Percentiles rank a stretch among this genome's conserved stretches.
Evolutionary conservation across 371 early-diverging fungal species (phyloP).

Genomic region (Blakeslea trispora): DNA sequence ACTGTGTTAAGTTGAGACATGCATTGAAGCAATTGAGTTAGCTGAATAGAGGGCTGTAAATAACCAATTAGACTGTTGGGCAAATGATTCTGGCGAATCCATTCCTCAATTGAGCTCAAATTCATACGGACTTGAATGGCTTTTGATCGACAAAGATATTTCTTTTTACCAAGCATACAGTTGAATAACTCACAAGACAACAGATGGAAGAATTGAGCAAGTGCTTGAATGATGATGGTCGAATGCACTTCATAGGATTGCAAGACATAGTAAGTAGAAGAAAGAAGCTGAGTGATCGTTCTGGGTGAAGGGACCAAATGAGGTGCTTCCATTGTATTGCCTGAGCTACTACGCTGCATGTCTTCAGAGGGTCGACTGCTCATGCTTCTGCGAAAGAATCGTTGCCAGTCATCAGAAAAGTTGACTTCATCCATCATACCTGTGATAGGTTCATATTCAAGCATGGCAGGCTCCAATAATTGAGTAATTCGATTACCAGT

Average conservation of each 20-base stretch:
- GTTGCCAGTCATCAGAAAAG: slow-evolving; percentile 63
- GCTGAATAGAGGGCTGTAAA: slow-evolving; percentile 69
- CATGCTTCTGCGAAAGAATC: slow-evolving; percentile 45
- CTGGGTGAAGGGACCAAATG: slow-evolving; percentile 38
- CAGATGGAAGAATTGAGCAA: slow-evolving; percentile 75
- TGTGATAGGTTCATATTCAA: slow-evolving; percentile 70
- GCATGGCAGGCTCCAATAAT: slow-evolving; percentile 64
- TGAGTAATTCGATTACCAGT: slow-evolving; percentile 57
- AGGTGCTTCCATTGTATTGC: not conserved
- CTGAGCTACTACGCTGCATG: not conserved
- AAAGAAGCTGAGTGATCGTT: slow-evolving; percentile 63
- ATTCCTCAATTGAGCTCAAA: slow-evolving; percentile 75
- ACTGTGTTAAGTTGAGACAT: slow-evolving; percentile 70
- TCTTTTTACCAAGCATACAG: slow-evolving; percentile 71
- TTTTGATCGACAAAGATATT: slow-evolving; percentile 73
- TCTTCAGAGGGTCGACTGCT: not conserved
- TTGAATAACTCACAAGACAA: slow-evolving; percentile 81
- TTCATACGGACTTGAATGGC: slow-evolving; percentile 87
- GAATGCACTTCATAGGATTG: slow-evolving; percentile 67
- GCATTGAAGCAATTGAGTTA: slow-evolving; percentile 81
- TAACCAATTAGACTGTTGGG: slow-evolving; percentile 52
- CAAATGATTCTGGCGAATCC: slow-evolving; percentile 67
- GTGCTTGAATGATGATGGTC: slow-evolving; percentile 61
- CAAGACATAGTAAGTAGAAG: slow-evolving; percentile 59
- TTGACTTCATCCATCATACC: slow-evolving; percentile 65